Percentiles rank a stretch among this genome's conserved stretches.
Conservation (phyloP, 1,139 yeast species). For the Hansenula lynferdii region DNA sequence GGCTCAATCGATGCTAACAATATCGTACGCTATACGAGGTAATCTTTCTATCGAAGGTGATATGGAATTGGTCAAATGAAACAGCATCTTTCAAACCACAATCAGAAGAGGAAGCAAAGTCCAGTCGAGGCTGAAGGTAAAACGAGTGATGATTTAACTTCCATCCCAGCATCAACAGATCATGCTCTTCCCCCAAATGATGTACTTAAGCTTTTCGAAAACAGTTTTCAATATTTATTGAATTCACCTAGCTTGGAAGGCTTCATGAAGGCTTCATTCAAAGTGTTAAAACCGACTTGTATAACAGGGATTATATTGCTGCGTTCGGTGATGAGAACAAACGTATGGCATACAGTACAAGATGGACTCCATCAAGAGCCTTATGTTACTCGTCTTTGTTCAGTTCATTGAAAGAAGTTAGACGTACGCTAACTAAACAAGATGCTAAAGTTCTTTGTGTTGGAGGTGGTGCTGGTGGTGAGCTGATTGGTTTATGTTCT, state of each 20-base stretch:
- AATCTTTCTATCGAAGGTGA: too few relatives aligned
- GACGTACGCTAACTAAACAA: slow-evolving; percentile 16
- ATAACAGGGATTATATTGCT: slow-evolving; percentile 58
- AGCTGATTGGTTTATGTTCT: slow-evolving; percentile 64
- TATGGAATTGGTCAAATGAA: too few relatives aligned
- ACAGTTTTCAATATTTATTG: slow-evolving; percentile 41
- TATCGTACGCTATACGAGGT: too few relatives aligned
- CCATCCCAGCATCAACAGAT: slow-evolving; percentile 10
- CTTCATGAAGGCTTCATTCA: slow-evolving; percentile 53
- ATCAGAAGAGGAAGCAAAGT: too few relatives aligned
- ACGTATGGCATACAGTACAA: slow-evolving; percentile 69
- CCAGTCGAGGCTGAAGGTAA: too few relatives aligned
- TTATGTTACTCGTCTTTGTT: slow-evolving; percentile 68
- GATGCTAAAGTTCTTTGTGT: slow-evolving; percentile 47
- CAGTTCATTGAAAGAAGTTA: slow-evolving; percentile 41
- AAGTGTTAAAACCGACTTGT: slow-evolving; percentile 62
- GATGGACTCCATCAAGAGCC: slow-evolving; percentile 88
- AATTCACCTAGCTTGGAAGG: slow-evolving; percentile 34
- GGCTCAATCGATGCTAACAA: not conserved
- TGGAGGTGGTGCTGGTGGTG: slow-evolving; percentile 93
- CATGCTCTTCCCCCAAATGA: slow-evolving; percentile 32
- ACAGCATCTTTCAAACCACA: too few relatives aligned
- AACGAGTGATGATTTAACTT: slow-evolving; percentile 3
- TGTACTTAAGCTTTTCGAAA: slow-evolving; percentile 44
- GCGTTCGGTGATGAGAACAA: slow-evolving; percentile 67